Evolutionary conservation across 805 yeast species (phyloP), one percentile per base, ranked within the genome.

Genomic region (Candida ficus): DNA sequence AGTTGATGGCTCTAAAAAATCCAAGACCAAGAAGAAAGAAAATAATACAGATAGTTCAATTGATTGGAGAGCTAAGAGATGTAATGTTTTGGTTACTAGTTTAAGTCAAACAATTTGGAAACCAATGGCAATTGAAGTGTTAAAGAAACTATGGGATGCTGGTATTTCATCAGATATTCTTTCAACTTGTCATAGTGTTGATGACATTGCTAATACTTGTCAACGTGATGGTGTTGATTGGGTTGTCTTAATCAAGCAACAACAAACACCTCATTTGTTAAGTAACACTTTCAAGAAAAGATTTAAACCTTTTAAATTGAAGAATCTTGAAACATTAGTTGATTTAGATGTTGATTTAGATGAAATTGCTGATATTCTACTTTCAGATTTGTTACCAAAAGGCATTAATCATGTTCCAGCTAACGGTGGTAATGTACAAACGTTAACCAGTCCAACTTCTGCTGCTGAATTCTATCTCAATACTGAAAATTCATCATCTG

Each of bases 1-100:
- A 48, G 44, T 68, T 35, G 56, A 59, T 34, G 52, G 59, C 7
- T 57, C 55, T 26, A 47, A 44, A 37, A 39, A 41, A 12, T 19
- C 46, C n/a, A 57, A 54, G 60, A 47, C 53, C 41, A 68, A 69
- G 42, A 66, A 58, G 43, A 63, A 63, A 45, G 68, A 65, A n/a
- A n/a, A n/a, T n/a, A n/a, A n/a, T 14, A 43, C 58, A 5, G 58
- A 60, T 3, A 52, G 63, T 28, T 56, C 53, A 12, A 50, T 51
- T 27, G 71, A 70, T 29, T 76, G 80, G 83, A 66, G 59, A 39
- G 71, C 78, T 5, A 68, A 71, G 26, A 70, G 95, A 49, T 89
- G 96, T 60, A 91, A 88, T 53, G 95, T 90, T 1, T 60, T 93
- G 22, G 77, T 93, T 7, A 74, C 93, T 0, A 74, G 91, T 48